These are phyloP conservation scores for Hysterium pulicare DNA, from an alignment of 2,329 filamentous ascomycete genomes.

Conservation along the genomic window DNA sequence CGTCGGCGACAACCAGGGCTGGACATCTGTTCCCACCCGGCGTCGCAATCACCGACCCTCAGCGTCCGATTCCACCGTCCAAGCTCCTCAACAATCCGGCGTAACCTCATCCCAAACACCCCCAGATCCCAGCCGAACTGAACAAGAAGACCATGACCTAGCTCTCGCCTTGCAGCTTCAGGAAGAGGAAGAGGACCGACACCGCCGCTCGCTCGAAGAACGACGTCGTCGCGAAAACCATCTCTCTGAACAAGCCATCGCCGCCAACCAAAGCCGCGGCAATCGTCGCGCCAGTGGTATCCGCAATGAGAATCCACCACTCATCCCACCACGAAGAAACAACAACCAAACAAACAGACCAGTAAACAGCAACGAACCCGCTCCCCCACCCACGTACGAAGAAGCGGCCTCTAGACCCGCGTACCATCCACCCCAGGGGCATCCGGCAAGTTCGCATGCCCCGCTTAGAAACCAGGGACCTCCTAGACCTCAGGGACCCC, in stretches of 20 bases:
- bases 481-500: constrained; percentile 6
- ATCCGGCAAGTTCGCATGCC: constrained; percentile 41
- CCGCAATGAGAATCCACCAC: constrained; percentile 38
- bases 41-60: constrained; percentile 24
- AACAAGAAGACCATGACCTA: constrained; percentile 76
- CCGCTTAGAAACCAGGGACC: constrained; percentile 18
- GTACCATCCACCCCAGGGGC: constrained; percentile 51
- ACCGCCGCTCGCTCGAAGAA: constrained; percentile 58
- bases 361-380: constrained; percentile 42
- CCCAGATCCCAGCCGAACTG: constrained; percentile 51
- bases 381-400: constrained; percentile 64
- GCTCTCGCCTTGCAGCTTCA: constrained; percentile 89
- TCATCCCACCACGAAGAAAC: constrained; percentile 45
- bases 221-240: constrained; percentile 64
- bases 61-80: constrained; percentile 4
- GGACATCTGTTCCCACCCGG: constrained; percentile 53
- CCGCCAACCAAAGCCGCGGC: constrained; percentile 32
- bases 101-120: constrained; percentile 16
- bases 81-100: constrained; percentile 14
- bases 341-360: constrained; percentile 33
- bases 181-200: constrained; percentile 84
- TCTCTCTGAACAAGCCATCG: constrained; percentile 67
- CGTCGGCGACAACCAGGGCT: constrained; percentile 42
- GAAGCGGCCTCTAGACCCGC: constrained; percentile 57
- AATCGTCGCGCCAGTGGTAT: constrained; percentile 23